Conservation (phyloP, 2,329 filamentous ascomycete species). For the Colletotrichum godetiae region DNA sequence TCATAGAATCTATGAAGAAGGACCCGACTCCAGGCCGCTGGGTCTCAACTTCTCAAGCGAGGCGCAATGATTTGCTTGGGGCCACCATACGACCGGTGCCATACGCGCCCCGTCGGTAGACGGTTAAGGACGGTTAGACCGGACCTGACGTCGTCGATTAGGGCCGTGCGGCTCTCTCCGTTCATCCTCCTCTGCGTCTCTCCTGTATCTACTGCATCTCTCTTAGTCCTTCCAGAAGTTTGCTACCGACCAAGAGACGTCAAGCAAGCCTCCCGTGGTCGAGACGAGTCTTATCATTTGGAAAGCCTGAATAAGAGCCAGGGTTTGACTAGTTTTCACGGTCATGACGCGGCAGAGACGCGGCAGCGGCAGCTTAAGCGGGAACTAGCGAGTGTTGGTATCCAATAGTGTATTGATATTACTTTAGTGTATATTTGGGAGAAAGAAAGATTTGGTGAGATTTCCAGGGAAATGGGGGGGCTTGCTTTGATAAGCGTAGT, state of each 20-base stretch:
- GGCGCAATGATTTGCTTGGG: too few relatives aligned
- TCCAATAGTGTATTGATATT: conserved; percentile 3
- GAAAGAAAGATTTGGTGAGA: neutral
- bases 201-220: too few relatives aligned
- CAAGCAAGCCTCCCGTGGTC: too few relatives aligned
- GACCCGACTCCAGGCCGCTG: too few relatives aligned
- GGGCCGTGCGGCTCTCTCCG: neutral
- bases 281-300: neutral
- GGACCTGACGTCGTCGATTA: neutral
- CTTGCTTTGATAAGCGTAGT: neutral
- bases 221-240: too few relatives aligned
- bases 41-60: too few relatives aligned
- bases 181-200: too few relatives aligned
- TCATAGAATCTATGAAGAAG: neutral
- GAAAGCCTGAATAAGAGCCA: neutral
- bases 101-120: neutral
- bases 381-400: neutral
- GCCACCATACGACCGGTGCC: neutral
- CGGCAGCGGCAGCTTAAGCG: neutral
- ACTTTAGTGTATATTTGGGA: neutral
- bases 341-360: neutral
- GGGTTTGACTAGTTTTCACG: neutral
- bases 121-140: neutral
- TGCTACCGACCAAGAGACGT: neutral
- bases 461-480: neutral